Evolutionary conservation across 1,139 yeast species (phyloP).

Genomic region (Saccharomycopsis hybrid): DNA sequence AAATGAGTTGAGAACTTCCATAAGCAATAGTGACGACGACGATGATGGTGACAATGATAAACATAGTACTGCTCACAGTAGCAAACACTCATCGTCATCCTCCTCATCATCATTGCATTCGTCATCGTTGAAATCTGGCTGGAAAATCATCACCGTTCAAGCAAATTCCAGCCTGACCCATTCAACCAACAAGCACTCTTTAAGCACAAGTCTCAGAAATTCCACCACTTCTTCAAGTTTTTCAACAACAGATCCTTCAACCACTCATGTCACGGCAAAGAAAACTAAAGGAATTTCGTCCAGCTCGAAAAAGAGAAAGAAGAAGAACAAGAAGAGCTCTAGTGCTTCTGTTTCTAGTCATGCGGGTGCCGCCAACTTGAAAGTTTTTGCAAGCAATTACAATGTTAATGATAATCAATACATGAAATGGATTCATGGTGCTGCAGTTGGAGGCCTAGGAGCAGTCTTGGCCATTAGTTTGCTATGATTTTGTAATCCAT

Average conservation of each 20-base stretch:
- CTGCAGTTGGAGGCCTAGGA: too few relatives aligned
- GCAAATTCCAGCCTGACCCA: not conserved
- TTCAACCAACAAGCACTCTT: not conserved
- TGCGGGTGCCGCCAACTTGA: constrained; percentile 6
- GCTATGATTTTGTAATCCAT: too few relatives aligned
- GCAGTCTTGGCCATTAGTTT: too few relatives aligned
- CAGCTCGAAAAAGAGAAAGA: not conserved
- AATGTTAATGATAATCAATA: too few relatives aligned
- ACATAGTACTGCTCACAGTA: too few relatives aligned
- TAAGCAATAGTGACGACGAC: not conserved
- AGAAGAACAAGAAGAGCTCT: constrained; percentile 9
- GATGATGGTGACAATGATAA: not conserved
- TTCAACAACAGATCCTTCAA: not conserved
- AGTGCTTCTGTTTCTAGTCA: constrained; percentile 9
- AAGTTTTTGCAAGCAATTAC: too few relatives aligned
- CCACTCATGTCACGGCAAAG: too few relatives aligned
- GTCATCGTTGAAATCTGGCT: constrained; percentile 1
- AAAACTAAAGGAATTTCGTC: too few relatives aligned
- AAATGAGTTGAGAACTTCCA: constrained; percentile 2
- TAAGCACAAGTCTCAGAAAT: too few relatives aligned
- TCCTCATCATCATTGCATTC: too few relatives aligned
- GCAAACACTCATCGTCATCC: too few relatives aligned
- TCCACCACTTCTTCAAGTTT: not conserved
- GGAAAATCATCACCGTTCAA: not conserved
- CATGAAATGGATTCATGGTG: too few relatives aligned